Conservation (phyloP, 1,139 yeast genomes). For the Pichia sp. region DNA sequence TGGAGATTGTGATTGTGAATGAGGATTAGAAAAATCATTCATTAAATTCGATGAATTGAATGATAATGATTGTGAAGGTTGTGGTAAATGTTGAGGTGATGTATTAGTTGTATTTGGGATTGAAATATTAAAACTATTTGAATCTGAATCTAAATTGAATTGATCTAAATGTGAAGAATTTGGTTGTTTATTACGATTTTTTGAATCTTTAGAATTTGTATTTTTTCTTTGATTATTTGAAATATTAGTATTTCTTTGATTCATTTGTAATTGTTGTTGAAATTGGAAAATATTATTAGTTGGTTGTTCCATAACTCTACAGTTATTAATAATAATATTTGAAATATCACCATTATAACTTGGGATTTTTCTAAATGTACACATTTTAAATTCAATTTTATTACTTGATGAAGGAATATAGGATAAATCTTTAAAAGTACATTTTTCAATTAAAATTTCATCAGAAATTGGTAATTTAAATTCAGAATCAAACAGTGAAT, state of each 20-base stretch:
- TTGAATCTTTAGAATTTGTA: neutral
- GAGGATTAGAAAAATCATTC: constrained; percentile 2
- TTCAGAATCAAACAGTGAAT: constrained; percentile 27
- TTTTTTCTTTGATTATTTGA: constrained; percentile 1
- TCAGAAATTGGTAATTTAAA: constrained; percentile 25
- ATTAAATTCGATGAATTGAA: constrained; percentile 4
- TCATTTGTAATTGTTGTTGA: constrained; percentile 20
- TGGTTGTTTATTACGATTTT: neutral
- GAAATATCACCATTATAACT: constrained; percentile 24
- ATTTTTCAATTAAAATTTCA: constrained; percentile 27
- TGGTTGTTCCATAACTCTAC: constrained; percentile 28
- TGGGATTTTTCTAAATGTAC: constrained; percentile 28
- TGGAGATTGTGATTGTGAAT: constrained; percentile 5
- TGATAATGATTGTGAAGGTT: neutral
- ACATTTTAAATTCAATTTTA: constrained; percentile 28
- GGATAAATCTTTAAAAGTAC: constrained; percentile 27
- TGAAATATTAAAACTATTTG: neutral
- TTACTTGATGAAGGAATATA: constrained; percentile 19
- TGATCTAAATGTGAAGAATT: constrained; percentile 7
- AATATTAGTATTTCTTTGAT: constrained; percentile 4
- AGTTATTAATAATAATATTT: constrained; percentile 24
- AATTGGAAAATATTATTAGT: constrained; percentile 24
- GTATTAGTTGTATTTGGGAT: neutral
- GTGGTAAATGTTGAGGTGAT: neutral
- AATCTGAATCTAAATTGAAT: constrained; percentile 2